Evolutionary conservation across 1,284 basidiomycete genomes (phyloP).

Genomic region (Fomitopsis schrenkii): DNA sequence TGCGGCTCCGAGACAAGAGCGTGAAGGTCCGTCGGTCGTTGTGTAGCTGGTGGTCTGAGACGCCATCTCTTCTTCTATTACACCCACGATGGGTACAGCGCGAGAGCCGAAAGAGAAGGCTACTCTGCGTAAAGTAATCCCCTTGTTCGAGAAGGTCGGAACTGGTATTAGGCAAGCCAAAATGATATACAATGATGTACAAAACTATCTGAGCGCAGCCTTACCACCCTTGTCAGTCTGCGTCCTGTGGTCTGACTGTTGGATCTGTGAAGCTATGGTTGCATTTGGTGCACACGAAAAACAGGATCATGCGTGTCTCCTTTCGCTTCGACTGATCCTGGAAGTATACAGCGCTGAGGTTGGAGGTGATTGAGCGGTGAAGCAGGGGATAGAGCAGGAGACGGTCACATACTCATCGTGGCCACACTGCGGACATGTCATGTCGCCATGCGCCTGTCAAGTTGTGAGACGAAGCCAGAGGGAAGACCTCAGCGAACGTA

Average conservation of each 20-base stretch:
- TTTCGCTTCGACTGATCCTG: conserved; percentile 94
- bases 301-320: conserved; percentile 89
- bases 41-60: too few species aligned
- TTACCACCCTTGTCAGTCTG: neutral
- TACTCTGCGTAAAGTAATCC: too few species aligned
- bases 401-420: conserved; percentile 60
- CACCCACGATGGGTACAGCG: too few species aligned
- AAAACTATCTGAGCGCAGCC: neutral
- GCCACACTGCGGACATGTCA: conserved; percentile 66
- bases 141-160: neutral
- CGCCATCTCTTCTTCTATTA: too few species aligned
- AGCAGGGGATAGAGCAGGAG: neutral
- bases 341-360: conserved; percentile 77
- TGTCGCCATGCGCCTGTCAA: conserved; percentile 65
- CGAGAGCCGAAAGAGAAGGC: too few species aligned
- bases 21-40: too few species aligned
- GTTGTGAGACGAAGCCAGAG: neutral
- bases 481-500: conserved; percentile 27
- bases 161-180: neutral
- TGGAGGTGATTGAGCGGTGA: neutral
- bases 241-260: conserved; percentile 28
- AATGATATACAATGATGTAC: neutral
- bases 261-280: conserved; percentile 77
- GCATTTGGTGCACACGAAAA: conserved; percentile 90
- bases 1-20: too few species aligned